Evolutionary conservation across 2,329 filamentous ascomycete genomes (phyloP).

Genomic region (Pyricularia grisea): DNA sequence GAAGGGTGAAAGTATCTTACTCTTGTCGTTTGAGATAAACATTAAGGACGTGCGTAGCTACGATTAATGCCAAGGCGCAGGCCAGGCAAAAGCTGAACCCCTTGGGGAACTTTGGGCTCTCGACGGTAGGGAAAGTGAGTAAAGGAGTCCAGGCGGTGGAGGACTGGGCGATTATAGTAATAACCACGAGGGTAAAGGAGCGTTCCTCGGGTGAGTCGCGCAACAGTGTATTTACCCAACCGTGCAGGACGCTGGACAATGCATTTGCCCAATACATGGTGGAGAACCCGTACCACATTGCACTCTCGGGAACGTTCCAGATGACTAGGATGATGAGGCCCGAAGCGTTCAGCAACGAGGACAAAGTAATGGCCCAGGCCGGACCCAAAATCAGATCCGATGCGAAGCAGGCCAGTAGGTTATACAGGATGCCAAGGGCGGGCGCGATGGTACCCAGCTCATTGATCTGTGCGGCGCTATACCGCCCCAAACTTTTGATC

Average conservation of each 20-base stretch:
- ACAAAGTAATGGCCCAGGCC: slow-evolving; percentile 43
- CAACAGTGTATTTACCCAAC: slow-evolving; percentile 44
- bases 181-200: slow-evolving; percentile 17
- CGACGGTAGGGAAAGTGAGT: slow-evolving; percentile 36
- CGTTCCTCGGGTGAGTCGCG: slow-evolving; percentile 34
- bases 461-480: slow-evolving; percentile 5
- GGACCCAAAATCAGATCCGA: slow-evolving; percentile 43
- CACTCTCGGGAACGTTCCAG: slow-evolving; percentile 45
- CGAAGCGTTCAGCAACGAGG: slow-evolving; percentile 39
- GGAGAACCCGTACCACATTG: slow-evolving; percentile 42
- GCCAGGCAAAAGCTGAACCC: slow-evolving; percentile 25
- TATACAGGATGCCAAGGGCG: slow-evolving; percentile 47
- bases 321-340: slow-evolving; percentile 43
- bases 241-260: slow-evolving; percentile 45
- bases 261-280: slow-evolving; percentile 38
- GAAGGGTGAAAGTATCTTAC: neutral
- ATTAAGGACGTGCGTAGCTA: neutral
- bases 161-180: slow-evolving; percentile 43
- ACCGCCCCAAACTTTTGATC: slow-evolving; percentile 38
- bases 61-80: neutral
- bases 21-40: neutral
- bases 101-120: slow-evolving; percentile 31
- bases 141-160: slow-evolving; percentile 47
- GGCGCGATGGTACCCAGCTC: slow-evolving; percentile 2
- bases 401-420: slow-evolving; percentile 41